Conservation (phyloP, 331 rosid species). For the Saraca asoca region DNA sequence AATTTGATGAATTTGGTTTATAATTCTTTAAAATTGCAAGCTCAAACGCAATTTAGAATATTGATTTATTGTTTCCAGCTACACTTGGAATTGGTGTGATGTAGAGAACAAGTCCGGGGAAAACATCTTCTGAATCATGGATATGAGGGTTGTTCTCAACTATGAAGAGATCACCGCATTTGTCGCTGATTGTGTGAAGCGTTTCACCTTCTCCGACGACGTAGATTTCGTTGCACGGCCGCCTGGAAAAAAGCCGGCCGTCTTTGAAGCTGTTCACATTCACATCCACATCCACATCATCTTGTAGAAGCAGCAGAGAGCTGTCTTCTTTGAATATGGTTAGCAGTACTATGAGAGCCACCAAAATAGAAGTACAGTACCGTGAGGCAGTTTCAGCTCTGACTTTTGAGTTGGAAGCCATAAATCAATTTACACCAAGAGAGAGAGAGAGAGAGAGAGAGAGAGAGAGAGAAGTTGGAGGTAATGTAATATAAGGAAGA, state of each 20-base stretch:
- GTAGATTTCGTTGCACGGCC: conserved; percentile 49
- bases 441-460: no score
- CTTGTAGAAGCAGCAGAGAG: neutral
- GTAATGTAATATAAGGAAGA: no score
- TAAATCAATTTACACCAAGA: no score
- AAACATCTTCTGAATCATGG: no score
- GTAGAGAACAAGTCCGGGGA: no score
- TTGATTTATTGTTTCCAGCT: no score
- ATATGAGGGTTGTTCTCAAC: conserved; percentile 56
- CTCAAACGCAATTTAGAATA: no score
- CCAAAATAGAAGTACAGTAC: conserved; percentile 41
- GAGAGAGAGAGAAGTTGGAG: no score
- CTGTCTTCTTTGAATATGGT: conserved; percentile 27
- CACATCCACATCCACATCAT: no score
- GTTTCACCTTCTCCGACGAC: conserved; percentile 57
- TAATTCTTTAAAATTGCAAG: no score
- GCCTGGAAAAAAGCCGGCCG: neutral
- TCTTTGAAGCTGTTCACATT: conserved; percentile 1
- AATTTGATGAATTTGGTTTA: no score
- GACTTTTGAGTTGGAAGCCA: no score
- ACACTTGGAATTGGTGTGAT: conserved; percentile 33
- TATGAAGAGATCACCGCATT: conserved; percentile 48
- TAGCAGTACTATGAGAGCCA: conserved; percentile 35
- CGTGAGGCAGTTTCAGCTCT: conserved; percentile 46
- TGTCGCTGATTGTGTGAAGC: conserved; percentile 49